Conservation (phyloP, 2,329 filamentous ascomycete species). For the Beauveria sp. region DNA sequence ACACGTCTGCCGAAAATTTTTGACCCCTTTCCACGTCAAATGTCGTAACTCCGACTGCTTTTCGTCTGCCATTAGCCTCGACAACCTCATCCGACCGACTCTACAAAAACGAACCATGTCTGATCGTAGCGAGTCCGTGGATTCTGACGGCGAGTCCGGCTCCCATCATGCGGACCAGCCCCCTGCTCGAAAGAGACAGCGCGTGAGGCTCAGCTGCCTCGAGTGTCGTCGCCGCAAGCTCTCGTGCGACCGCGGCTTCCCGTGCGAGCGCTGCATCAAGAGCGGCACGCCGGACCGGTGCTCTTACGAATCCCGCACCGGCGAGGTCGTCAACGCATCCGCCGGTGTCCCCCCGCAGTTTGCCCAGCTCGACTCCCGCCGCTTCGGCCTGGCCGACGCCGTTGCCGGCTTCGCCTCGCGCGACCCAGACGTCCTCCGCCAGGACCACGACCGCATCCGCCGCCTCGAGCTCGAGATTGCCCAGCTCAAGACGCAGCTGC, state of each 20-base stretch:
- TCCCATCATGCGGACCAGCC: slow-evolving; percentile 24
- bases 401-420: slow-evolving; percentile 24
- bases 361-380: slow-evolving; percentile 33
- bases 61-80: slow-evolving; percentile 12
- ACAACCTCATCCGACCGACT: slow-evolving; percentile 1
- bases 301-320: slow-evolving; percentile 50
- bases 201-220: slow-evolving; percentile 51
- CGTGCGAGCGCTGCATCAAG: slow-evolving; percentile 55
- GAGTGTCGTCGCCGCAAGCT: slow-evolving; percentile 54
- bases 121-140: slow-evolving; percentile 32
- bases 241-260: slow-evolving; percentile 54
- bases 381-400: slow-evolving; percentile 25
- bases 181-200: slow-evolving; percentile 48
- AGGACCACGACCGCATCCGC: slow-evolving; percentile 51
- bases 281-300: slow-evolving; percentile 53
- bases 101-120: slow-evolving; percentile 17
- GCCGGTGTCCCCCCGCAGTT: slow-evolving; percentile 37
- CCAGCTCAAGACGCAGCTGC: slow-evolving; percentile 46
- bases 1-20: not conserved
- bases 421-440: slow-evolving; percentile 29
- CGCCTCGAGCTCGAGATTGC: slow-evolving; percentile 51
- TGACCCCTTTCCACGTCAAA: slow-evolving; percentile 10
- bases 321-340: slow-evolving; percentile 41
- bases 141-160: slow-evolving; percentile 26
- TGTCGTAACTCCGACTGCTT: slow-evolving; percentile 29